phyloP scores from a whole-genome alignment of 495 filamentous ascomycete genomes.

The Hypomontagnella monticulosa region DNA sequence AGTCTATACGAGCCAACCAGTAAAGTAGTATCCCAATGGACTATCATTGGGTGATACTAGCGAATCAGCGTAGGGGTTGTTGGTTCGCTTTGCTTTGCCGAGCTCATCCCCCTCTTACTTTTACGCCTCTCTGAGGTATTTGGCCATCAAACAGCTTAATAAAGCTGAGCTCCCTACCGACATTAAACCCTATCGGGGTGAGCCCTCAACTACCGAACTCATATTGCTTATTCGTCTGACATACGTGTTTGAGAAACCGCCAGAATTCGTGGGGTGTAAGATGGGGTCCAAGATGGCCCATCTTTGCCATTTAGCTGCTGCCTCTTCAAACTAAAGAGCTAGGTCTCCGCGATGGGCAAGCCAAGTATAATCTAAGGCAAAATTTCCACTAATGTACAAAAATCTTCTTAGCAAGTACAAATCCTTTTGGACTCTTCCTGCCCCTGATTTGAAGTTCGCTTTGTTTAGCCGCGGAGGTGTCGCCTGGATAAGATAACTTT shows the following conservation, averaged over 20 bases:
- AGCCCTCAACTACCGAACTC: slow-evolving; percentile 28
- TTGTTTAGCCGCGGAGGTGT: slow-evolving; percentile 21
- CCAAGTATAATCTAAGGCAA: slow-evolving; percentile 17
- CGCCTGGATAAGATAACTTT: slow-evolving; percentile 23
- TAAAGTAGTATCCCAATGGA: slow-evolving; percentile 5
- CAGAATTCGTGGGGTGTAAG: slow-evolving; percentile 2
- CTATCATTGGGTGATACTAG: slow-evolving; percentile 7
- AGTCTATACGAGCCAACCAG: slow-evolving; percentile 5
- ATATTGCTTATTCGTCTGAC: slow-evolving; percentile 11
- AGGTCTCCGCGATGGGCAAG: slow-evolving; percentile 5
- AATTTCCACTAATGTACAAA: slow-evolving; percentile 2
- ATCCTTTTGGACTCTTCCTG: slow-evolving; percentile 15
- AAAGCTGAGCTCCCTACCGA: slow-evolving; percentile 16
- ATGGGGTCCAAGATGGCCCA: slow-evolving; percentile 6
- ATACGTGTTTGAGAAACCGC: slow-evolving; percentile 16
- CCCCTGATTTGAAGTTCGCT: slow-evolving; percentile 14
- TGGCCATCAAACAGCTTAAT: slow-evolving; percentile 8
- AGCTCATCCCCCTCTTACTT: slow-evolving; percentile 28
- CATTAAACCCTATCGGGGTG: not conserved
- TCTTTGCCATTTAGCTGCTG: not conserved
- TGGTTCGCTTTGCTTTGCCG: slow-evolving; percentile 11
- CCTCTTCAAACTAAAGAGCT: slow-evolving; percentile 6
- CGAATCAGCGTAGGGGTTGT: slow-evolving; percentile 18
- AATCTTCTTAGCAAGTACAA: slow-evolving; percentile 13
- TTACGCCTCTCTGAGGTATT: slow-evolving; percentile 20